phyloP scores from a whole-genome alignment of 805 yeast genomes.

The Metschnikowia drakensbergensis region DNA sequence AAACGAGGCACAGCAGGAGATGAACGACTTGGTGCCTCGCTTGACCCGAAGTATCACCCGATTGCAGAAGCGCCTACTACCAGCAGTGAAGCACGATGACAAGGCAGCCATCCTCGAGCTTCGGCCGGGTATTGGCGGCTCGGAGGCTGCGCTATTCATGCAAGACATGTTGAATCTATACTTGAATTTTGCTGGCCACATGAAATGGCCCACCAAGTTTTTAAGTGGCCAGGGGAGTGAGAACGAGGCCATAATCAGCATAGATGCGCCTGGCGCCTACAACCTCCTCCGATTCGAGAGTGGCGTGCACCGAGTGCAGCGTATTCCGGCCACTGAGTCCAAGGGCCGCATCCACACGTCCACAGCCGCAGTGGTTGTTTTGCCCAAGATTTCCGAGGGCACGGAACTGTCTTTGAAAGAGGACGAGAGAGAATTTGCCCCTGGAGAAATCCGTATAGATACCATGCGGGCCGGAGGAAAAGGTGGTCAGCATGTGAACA shows the following conservation, averaged over 20 bases:
- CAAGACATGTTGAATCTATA: slow-evolving; percentile 81
- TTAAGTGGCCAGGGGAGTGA: slow-evolving; percentile 62
- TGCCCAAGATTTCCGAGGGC: slow-evolving; percentile 73
- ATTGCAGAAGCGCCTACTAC: slow-evolving; percentile 61
- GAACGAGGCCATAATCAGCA: slow-evolving; percentile 66
- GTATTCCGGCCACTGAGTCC: slow-evolving; percentile 89
- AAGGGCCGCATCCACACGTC: slow-evolving; percentile 95
- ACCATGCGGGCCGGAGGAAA: slow-evolving; percentile 98
- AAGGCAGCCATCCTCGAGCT: slow-evolving; percentile 77
- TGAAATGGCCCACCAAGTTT: slow-evolving; percentile 64
- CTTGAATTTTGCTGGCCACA: slow-evolving; percentile 57
- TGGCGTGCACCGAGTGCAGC: slow-evolving; percentile 94
- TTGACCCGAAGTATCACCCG: slow-evolving; percentile 40
- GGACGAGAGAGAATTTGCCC: slow-evolving; percentile 69
- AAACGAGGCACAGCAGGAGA: slow-evolving; percentile 59
- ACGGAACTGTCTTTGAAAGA: slow-evolving; percentile 42
- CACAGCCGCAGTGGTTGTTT: slow-evolving; percentile 90
- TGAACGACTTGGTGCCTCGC: slow-evolving; percentile 44
- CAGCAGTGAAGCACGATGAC: slow-evolving; percentile 73
- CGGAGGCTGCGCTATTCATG: slow-evolving; percentile 87
- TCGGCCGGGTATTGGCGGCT: slow-evolving; percentile 95
- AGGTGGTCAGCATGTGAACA: slow-evolving; percentile 98
- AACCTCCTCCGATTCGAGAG: slow-evolving; percentile 75
- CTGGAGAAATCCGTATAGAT: slow-evolving; percentile 87
- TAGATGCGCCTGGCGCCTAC: slow-evolving; percentile 76